Evolutionary conservation across 768 basidiomycete genomes (phyloP), one percentile per base, ranked within the genome.

Genomic region (Chalciporus piperatus): DNA sequence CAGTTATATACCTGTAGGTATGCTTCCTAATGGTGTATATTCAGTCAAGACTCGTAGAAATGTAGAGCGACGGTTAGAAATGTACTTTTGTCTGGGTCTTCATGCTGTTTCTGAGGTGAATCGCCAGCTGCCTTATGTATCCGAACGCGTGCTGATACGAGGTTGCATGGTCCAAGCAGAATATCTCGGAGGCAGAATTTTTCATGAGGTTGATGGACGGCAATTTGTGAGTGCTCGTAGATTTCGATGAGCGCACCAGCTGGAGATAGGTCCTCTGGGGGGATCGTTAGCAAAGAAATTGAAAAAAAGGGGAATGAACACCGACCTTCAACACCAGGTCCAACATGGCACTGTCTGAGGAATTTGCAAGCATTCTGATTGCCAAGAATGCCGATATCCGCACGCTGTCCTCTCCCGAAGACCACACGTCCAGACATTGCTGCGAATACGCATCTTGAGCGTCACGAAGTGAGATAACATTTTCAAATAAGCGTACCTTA

Each of bases 1-100:
- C 97, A 99, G 72, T 98, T 99, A 72, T 99, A 97, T 19, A 99
- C 96, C 60, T 89, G 86, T 68, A 87, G 87, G 72, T 89, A 95
- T 9, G 92, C 85, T 59, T 98, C 94, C 87, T 92, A 67, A 30
- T 30, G 35, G 53, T 23, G 48, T 41, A 16, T 11, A 38, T 41
- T 20, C 30, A 51, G 42, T 42, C 51, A 44, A 51, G 42, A 58
- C 13, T 58, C 8, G 53, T 51, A 17, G 3, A 53, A 39, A 19
- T 48, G 13, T 38, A 40, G 10, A 22, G 22, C 32, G 10, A 20
- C 14, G 47, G 43, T 17, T 28, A 33, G 54, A 30, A 22, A 64
- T 74, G 6, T 39, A 86, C 92, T 77, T 93, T 93, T 25, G 83
- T 86, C 65, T 87, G 86, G 37, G 84, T 76, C 70, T 95, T 94